Percentiles rank a stretch among this genome's conserved stretches.
Conservation (phyloP, 192 early-diverging fungal species). For the Coemansia erecta region DNA sequence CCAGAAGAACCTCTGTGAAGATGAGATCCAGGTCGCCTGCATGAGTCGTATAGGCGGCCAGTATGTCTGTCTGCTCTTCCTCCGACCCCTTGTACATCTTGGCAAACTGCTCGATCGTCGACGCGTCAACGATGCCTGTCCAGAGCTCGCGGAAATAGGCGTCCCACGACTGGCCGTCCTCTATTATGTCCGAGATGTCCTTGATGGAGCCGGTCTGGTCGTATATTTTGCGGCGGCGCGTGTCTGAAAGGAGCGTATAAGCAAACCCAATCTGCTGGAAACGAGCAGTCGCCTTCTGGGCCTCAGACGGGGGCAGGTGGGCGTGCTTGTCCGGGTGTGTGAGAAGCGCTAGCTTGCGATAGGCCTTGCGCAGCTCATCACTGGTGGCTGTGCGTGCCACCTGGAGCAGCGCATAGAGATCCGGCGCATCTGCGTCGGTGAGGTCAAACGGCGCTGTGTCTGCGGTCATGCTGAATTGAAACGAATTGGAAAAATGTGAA, state of each 20-base stretch:
- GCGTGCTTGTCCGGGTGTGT: slow-evolving; percentile 92
- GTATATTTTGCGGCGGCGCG: slow-evolving; percentile 61
- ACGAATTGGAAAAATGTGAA: not conserved
- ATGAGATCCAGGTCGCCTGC: slow-evolving; percentile 75
- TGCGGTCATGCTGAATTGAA: slow-evolving; percentile 16
- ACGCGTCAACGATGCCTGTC: slow-evolving; percentile 65
- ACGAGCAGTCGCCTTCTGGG: slow-evolving; percentile 50
- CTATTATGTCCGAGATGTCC: slow-evolving; percentile 49
- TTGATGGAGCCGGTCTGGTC: slow-evolving; percentile 72
- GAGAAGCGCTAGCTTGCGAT: slow-evolving; percentile 78
- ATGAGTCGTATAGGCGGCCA: slow-evolving; percentile 61
- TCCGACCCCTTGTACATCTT: slow-evolving; percentile 71
- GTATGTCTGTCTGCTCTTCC: slow-evolving; percentile 71
- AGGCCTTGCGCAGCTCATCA: slow-evolving; percentile 88
- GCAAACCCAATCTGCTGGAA: slow-evolving; percentile 77
- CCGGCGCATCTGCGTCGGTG: slow-evolving; percentile 48
- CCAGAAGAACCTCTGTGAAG: slow-evolving; percentile 59
- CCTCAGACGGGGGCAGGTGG: slow-evolving; percentile 37
- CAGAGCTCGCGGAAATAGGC: slow-evolving; percentile 80
- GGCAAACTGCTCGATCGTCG: slow-evolving; percentile 73
- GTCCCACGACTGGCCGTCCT: slow-evolving; percentile 69
- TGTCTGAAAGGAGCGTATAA: slow-evolving; percentile 74
- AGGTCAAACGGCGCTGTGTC: slow-evolving; percentile 25
- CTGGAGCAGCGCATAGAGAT: slow-evolving; percentile 82
- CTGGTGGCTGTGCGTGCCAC: slow-evolving; percentile 68